Conservation (phyloP, 2,329 filamentous ascomycete species). For the Trichoderma sp. region DNA sequence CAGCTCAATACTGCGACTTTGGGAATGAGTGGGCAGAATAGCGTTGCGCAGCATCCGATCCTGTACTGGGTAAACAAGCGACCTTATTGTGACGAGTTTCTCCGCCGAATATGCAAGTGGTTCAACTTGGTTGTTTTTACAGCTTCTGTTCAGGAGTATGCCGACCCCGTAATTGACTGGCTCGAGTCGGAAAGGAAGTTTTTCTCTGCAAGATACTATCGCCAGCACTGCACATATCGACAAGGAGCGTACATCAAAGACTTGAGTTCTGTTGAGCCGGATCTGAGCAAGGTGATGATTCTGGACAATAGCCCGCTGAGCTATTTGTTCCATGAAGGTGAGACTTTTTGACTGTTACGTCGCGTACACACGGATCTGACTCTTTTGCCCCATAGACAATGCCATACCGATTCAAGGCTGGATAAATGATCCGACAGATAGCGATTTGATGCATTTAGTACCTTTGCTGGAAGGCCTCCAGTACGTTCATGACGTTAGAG, state of each 20-base stretch:
- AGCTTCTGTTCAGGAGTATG: slow-evolving; percentile 96
- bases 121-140: slow-evolving; percentile 97
- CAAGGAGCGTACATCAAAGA: slow-evolving; percentile 99
- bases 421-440: slow-evolving; percentile 98
- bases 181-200: slow-evolving; percentile 95
- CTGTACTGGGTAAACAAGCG: slow-evolving; percentile 99
- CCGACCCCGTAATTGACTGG: slow-evolving; percentile 98
- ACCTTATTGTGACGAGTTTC: slow-evolving; percentile 93
- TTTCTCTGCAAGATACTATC: slow-evolving; percentile 90
- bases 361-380: slow-evolving; percentile 6
- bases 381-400: slow-evolving; percentile 68
- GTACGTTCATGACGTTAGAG: slow-evolving; percentile 94
- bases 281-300: slow-evolving; percentile 98
- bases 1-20: slow-evolving; percentile 75
- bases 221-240: slow-evolving; percentile 93
- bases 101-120: slow-evolving; percentile 93
- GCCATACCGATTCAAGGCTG: slow-evolving; percentile 98
- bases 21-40: slow-evolving; percentile 67
- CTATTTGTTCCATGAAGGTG: slow-evolving; percentile 98
- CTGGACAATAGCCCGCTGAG: slow-evolving; percentile 97
- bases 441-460: slow-evolving; percentile 88
- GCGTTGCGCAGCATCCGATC: slow-evolving; percentile 82
- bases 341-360: slow-evolving; percentile 33
- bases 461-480: slow-evolving; percentile 92
- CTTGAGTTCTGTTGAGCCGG: slow-evolving; percentile 90